phyloP scores from a whole-genome alignment of 2,329 filamentous ascomycete species.

The Paracamarosporium sp. region DNA sequence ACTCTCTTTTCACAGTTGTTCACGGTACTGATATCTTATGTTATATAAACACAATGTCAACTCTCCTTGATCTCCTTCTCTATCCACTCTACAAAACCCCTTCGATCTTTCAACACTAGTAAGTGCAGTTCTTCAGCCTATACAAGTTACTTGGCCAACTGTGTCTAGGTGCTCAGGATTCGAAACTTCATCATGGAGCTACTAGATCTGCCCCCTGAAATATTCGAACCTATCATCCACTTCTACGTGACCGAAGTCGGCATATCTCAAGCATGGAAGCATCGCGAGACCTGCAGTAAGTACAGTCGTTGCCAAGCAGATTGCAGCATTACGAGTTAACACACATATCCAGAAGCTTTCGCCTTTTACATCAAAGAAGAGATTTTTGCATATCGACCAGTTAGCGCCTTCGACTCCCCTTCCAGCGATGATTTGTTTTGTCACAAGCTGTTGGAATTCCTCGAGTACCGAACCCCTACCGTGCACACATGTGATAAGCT shows the following conservation, averaged over 20 bases:
- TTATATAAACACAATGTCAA: too few species aligned
- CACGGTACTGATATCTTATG: too few species aligned
- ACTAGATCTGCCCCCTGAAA: constrained; percentile 15
- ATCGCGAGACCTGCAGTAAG: constrained; percentile 6
- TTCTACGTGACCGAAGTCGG: constrained; percentile 20
- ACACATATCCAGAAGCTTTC: not conserved
- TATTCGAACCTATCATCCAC: constrained; percentile 20
- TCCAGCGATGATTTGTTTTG: not conserved
- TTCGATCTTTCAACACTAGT: too few species aligned
- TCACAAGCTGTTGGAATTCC: not conserved
- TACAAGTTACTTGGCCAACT: not conserved
- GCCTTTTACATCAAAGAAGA: not conserved
- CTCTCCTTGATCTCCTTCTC: too few species aligned
- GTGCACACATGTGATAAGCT: too few species aligned
- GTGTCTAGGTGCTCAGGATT: not conserved
- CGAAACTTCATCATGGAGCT: constrained; percentile 16
- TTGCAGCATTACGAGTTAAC: not conserved
- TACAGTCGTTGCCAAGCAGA: too few species aligned
- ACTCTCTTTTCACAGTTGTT: too few species aligned
- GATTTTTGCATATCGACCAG: not conserved
- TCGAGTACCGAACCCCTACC: too few species aligned
- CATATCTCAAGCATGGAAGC: constrained; percentile 16
- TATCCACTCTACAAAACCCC: too few species aligned
- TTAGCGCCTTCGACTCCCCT: not conserved
- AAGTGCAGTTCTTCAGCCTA: not conserved